phyloP scores from a whole-genome alignment of 139 green algal species.

The Auxenochlorella protothecoides region DNA sequence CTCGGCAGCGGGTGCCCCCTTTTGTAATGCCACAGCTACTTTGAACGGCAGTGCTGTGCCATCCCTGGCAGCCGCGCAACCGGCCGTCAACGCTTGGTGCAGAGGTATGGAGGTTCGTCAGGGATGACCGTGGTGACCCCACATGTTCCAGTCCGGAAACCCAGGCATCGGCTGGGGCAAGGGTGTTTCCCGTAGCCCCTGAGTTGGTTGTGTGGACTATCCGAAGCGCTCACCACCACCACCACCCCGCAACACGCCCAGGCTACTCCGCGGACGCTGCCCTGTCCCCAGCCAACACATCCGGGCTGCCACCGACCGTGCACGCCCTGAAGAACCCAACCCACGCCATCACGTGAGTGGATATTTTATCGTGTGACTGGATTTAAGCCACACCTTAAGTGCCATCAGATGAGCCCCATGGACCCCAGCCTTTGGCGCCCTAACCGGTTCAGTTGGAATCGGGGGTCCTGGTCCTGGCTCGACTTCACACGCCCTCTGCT shows the following conservation, averaged over 20 bases:
- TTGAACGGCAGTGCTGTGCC: no score
- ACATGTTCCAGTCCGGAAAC: no score
- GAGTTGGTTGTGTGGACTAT: neutral
- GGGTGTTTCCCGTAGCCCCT: neutral
- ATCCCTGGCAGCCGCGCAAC: no score
- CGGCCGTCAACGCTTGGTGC: no score
- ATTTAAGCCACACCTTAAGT: neutral
- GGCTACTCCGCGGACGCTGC: neutral
- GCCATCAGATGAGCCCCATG: neutral
- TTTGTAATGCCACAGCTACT: no score
- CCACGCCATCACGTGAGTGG: slow-evolving; percentile 33
- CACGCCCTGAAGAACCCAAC: slow-evolving; percentile 65
- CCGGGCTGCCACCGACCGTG: slow-evolving; percentile 34
- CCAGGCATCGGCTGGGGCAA: neutral
- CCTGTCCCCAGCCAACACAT: neutral
- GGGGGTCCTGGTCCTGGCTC: neutral
- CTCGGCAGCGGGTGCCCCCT: no score
- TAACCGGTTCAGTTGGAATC: no score
- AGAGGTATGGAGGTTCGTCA: no score
- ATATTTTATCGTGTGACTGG: no score
- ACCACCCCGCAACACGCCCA: neutral
- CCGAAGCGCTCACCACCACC: neutral
- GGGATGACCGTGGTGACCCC: no score
- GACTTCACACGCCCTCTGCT: neutral
- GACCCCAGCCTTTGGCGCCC: no score